Evolutionary conservation across 2,329 filamentous ascomycete genomes (phyloP).

Genomic region (Xylaria sp.): DNA sequence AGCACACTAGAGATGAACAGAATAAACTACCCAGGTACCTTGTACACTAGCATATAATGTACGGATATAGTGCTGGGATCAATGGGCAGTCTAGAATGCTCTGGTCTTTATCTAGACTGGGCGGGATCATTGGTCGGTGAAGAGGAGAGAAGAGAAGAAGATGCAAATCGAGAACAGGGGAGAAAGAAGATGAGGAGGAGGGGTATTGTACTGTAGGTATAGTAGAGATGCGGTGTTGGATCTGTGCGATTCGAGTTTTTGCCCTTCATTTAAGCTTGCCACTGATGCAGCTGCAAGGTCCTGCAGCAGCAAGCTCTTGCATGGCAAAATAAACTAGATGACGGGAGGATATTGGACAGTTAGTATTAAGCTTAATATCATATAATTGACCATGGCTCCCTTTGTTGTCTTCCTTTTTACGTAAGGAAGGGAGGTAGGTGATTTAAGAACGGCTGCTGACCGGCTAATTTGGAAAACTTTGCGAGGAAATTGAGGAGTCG

Average conservation of each 20-base stretch:
- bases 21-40: neutral
- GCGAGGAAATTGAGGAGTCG: conserved; percentile 1
- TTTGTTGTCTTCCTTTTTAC: neutral
- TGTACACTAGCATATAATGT: neutral
- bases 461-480: conserved; percentile 9
- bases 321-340: neutral
- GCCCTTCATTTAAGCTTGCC: neutral
- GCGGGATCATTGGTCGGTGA: neutral
- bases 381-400: neutral
- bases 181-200: neutral
- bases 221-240: neutral
- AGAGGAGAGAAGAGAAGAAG: neutral
- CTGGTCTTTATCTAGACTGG: conserved; percentile 7
- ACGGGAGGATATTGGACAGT: neutral
- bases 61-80: neutral
- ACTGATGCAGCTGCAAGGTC: conserved; percentile 16
- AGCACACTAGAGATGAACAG: neutral
- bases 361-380: neutral
- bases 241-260: neutral
- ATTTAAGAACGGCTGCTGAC: neutral
- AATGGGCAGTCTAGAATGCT: neutral
- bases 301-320: conserved; percentile 11
- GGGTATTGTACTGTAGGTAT: neutral
- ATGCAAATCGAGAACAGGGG: neutral
- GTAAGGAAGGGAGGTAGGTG: neutral